Evolutionary conservation across 179 eudicot genomes (phyloP).

Genomic region (Gypsophila paniculata): DNA sequence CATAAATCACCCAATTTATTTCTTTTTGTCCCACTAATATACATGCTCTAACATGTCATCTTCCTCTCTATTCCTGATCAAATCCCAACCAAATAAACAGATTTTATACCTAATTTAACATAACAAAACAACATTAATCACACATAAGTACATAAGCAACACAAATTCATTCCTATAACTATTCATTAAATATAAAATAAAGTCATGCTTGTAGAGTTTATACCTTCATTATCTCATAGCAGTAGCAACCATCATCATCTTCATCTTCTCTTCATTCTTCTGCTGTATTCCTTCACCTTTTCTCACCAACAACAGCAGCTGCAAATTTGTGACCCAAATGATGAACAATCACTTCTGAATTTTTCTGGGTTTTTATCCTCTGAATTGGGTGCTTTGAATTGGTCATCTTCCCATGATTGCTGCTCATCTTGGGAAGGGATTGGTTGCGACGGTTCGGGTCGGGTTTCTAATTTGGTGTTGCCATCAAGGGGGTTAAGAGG

Average conservation of each 20-base stretch:
- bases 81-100: constrained; percentile 22
- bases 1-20: no score
- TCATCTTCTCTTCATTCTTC: constrained; percentile 36
- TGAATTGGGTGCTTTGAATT: constrained; percentile 39
- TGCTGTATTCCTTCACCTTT: constrained; percentile 30
- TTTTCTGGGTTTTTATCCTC: constrained; percentile 36
- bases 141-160: constrained; percentile 20
- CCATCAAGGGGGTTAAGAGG: constrained; percentile 57
- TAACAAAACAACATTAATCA: constrained; percentile 25
- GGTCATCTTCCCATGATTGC: constrained; percentile 56
- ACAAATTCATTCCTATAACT: background rate
- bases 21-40: background rate
- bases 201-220: constrained; percentile 40
- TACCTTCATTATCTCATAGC: constrained; percentile 27
- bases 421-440: constrained; percentile 76
- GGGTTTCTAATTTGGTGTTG: constrained; percentile 46
- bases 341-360: constrained; percentile 44
- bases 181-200: background rate
- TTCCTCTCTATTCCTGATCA: constrained; percentile 27
- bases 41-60: constrained; percentile 23
- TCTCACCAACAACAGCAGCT: constrained; percentile 29
- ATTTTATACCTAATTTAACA: constrained; percentile 20
- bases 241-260: constrained; percentile 24
- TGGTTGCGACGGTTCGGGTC: constrained; percentile 42
- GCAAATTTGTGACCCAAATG: constrained; percentile 34